Conservation (phyloP, 441 rosid species). For the Manihot esculenta region DNA sequence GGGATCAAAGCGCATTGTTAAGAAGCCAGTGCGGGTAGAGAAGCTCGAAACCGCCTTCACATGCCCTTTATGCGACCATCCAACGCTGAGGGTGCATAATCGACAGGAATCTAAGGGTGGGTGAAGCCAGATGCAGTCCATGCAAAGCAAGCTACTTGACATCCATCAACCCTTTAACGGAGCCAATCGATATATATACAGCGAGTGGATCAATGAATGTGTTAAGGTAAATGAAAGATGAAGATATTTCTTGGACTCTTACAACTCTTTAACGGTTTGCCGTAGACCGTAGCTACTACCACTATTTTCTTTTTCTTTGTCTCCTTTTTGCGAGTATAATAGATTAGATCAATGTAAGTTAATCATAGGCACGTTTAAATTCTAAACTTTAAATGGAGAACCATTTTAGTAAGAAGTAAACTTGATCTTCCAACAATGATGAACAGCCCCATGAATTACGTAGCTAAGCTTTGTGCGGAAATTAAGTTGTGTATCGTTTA, state of each 20-base stretch:
- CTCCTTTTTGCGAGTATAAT: no score
- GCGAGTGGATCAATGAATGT: constrained; percentile 8
- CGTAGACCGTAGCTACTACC: no score
- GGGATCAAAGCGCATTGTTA: background rate
- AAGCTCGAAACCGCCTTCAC: background rate
- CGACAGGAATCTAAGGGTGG: background rate
- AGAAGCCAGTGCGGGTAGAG: background rate
- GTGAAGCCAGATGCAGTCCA: background rate
- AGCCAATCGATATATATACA: constrained; percentile 1
- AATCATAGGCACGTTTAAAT: no score
- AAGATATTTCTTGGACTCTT: background rate
- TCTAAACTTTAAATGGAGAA: no score
- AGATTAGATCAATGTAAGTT: no score
- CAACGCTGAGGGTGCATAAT: background rate
- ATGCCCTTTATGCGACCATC: background rate
- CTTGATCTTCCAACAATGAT: no score
- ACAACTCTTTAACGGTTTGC: background rate
- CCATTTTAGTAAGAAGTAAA: no score
- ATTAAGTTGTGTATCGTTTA: no score
- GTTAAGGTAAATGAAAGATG: background rate
- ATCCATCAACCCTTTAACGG: background rate
- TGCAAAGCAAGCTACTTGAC: background rate
- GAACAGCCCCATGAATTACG: no score
- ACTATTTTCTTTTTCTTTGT: no score
- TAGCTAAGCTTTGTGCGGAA: no score